Evolutionary conservation across 805 yeast species (phyloP).

Genomic region (Yarrowia divulgata): DNA sequence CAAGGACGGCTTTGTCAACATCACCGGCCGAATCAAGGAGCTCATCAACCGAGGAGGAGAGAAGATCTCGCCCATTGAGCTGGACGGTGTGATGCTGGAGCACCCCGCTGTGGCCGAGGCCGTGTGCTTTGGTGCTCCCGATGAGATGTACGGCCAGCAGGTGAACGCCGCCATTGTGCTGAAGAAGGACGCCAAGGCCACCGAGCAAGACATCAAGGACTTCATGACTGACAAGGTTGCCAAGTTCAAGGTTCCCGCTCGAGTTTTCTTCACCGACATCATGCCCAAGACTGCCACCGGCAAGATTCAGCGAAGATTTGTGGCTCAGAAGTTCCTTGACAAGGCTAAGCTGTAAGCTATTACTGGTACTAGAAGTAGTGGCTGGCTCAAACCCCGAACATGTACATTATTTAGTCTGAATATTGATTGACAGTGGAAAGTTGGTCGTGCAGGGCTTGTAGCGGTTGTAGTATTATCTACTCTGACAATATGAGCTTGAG

Average conservation of each 20-base stretch:
- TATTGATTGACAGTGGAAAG: not conserved
- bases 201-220: constrained; percentile 56
- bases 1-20: constrained; percentile 62
- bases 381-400: not conserved
- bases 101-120: constrained; percentile 73
- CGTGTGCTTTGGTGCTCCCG: constrained; percentile 72
- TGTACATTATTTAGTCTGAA: constrained; percentile 8
- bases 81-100: constrained; percentile 66
- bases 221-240: constrained; percentile 59
- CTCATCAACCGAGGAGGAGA: constrained; percentile 81
- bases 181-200: constrained; percentile 52
- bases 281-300: constrained; percentile 83
- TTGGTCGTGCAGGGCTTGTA: not conserved
- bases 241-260: constrained; percentile 66
- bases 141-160: constrained; percentile 71
- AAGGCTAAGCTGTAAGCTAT: constrained; percentile 40
- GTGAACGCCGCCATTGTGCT: constrained; percentile 75
- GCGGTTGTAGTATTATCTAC: too few species aligned
- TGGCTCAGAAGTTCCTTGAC: constrained; percentile 57
- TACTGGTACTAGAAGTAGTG: not conserved
- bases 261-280: constrained; percentile 63
- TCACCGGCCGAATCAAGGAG: constrained; percentile 77
- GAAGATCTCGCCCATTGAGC: constrained; percentile 75
- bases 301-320: constrained; percentile 71
- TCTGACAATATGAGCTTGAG: too few species aligned